Base-by-base conservation (phyloP, 2,329 filamentous ascomycete species). In the Fusarium sp. region DNA sequence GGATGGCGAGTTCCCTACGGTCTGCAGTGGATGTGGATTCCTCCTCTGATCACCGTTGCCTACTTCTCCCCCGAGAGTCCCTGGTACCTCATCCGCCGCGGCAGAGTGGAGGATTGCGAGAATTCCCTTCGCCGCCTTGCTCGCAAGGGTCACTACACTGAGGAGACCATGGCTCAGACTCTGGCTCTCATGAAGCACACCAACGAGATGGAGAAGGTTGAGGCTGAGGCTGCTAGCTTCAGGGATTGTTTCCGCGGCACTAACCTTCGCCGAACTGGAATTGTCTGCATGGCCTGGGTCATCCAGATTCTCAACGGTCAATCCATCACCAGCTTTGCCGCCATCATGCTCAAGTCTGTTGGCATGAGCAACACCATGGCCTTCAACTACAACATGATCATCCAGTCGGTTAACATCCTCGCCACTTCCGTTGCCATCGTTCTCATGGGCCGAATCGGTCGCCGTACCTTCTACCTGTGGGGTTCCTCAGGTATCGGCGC, bases 311-410 rank as follows among this genome's bases (percentile, higher is more conserved):
- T 78, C 15, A 77, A 75, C 53, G 77, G 77, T 10, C 68, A 86
- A 68, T 83, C 84, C 2, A 85, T 88, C 71, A 85, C 83, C 44
- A 79, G 81, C 26, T 87, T 84, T 63, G 85, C 83, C 3, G 84
- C 84, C 2, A 85, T 87, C 63, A 78, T 82, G 63, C 82, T 87
- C 53, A 75, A 81, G 50, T 82, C 86, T 55, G 83, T 84, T 10
- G 85, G 85, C 4, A 78, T 87, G 62, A 70, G 72, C 24, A 66
- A 75, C 2, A 73, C 69, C 7, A 79, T 79, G 46, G 77, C 84
- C 3, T 87, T 85, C 65, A 73, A 76, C 67, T 78, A 73, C 67
- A 80, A 81, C 55, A 86, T 87, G 68, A 82, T 81, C 10, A 79
- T 87, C 62, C 84, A 81, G 26, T 79, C 79, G 0, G 77, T 83